phyloP scores from a whole-genome alignment of 805 yeast genomes.

The Lipomyces yamadae region DNA sequence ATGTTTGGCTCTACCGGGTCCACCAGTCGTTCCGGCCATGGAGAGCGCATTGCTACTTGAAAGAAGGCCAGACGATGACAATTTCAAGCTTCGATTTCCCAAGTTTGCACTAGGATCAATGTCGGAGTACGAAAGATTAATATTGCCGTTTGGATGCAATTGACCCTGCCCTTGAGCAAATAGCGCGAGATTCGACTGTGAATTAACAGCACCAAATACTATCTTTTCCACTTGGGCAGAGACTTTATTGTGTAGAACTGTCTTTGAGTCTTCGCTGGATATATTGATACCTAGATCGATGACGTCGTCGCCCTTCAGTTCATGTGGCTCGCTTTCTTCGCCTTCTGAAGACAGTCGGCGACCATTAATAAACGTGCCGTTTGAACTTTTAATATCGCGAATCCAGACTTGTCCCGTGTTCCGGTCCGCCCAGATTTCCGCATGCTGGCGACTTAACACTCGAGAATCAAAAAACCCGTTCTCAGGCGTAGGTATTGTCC shows the following conservation, averaged over 20 bases:
- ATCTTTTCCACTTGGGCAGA: slow-evolving; percentile 81
- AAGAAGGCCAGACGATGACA: neutral
- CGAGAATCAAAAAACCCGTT: slow-evolving; percentile 95
- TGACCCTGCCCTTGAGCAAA: neutral
- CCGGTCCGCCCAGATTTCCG: slow-evolving; percentile 79
- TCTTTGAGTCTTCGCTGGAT: slow-evolving; percentile 50
- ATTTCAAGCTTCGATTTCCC: neutral
- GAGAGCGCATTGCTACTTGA: slow-evolving; percentile 17
- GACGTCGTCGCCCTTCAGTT: slow-evolving; percentile 77
- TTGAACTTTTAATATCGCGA: slow-evolving; percentile 86
- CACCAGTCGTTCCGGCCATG: slow-evolving; percentile 8
- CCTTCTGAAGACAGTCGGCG: slow-evolving; percentile 65
- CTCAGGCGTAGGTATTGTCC: slow-evolving; percentile 60
- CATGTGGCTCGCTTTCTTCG: slow-evolving; percentile 57
- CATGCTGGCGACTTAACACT: slow-evolving; percentile 91
- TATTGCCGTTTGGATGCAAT: slow-evolving; percentile 12
- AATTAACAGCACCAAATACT: slow-evolving; percentile 18
- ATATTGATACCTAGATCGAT: slow-evolving; percentile 94
- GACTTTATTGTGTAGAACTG: slow-evolving; percentile 80
- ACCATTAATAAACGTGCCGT: slow-evolving; percentile 91
- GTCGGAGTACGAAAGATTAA: slow-evolving; percentile 13
- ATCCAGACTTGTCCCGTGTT: slow-evolving; percentile 68
- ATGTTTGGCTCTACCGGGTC: slow-evolving; percentile 21
- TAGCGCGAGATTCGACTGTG: neutral
- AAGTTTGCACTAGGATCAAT: slow-evolving; percentile 18